Percentiles rank a stretch among this genome's conserved stretches.
Evolutionary conservation across 805 yeast genomes (phyloP).

Genomic region (Saturnispora ahearnii): DNA sequence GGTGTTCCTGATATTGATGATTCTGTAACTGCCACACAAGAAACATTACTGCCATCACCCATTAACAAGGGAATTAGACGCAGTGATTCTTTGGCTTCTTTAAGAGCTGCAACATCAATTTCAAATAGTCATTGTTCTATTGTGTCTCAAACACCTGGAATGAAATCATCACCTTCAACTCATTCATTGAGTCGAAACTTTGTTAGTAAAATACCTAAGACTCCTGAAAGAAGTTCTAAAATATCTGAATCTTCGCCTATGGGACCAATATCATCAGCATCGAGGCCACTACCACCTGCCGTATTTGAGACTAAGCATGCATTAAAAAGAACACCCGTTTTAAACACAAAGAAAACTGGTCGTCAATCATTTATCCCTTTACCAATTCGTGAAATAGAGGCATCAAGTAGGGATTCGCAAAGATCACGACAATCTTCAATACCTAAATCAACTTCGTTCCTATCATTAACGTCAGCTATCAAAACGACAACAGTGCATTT

Average conservation of each 20-base stretch:
- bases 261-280: neutral
- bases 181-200: neutral
- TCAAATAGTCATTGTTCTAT: neutral
- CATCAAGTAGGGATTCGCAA: neutral
- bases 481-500: neutral
- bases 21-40: neutral
- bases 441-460: neutral
- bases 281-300: neutral
- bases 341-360: neutral
- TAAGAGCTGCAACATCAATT: neutral
- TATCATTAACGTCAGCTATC: neutral
- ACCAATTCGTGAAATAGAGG: neutral
- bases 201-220: neutral
- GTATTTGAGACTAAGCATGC: neutral
- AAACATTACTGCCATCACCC: neutral
- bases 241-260: neutral
- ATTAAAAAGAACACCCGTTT: neutral
- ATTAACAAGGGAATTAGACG: neutral
- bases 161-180: neutral
- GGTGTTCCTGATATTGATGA: constrained; percentile 7
- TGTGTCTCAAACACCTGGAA: neutral
- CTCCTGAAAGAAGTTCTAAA: neutral
- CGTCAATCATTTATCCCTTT: constrained; percentile 6
- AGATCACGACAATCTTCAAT: neutral
- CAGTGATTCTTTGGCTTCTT: neutral